Evolutionary conservation across 441 rosid genomes (phyloP), one percentile per base, ranked within the genome.

Genomic region (Metrosideros polymorpha): DNA sequence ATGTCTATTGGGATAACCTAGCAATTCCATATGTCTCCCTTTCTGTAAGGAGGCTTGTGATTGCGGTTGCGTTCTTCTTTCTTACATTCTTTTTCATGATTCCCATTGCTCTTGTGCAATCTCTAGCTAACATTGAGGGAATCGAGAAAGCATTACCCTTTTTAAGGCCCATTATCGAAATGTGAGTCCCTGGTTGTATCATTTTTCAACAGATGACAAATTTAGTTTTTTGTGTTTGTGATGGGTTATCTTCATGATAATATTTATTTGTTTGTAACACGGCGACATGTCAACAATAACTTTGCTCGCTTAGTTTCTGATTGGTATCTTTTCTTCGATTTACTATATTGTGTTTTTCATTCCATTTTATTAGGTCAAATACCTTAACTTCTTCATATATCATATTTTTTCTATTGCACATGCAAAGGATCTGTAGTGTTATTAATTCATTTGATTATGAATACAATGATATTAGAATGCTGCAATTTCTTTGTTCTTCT

Each of bases 11-110:
- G 88, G 47, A 84, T 39, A 87, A 87, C 84, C 27, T 87, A 30
- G 88, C 88, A 47, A 87, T 87, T 52, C 88, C 88, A 49, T 87
- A 87, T 84, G 88, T 87, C 77, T 84, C 86, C 30, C 88, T 87
- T 79, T 25, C 88, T 29, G 17, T 87, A 47, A 76, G 88, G 86
- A 87, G 88, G 86, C 86, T 87, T 18, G 27, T 84, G 4, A 4
- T 87, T 57, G 56, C 84, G 18, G 86, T 84, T 30, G 88, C 79
- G 4, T 84, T 87, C 88, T 87, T 87, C 86, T 87, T 84, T 83
- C 88, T 87, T 59, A 87, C 88, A 17, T 84, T 87, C 84, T 84
- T 84, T 61, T 87, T 87, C 86, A 84, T 87, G 86, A 87, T 87
- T 42, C 88, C 88, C 22, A 87, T 87, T 45, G 86, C 88, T 3